A percentile compares a stretch with the other conserved stretches of the same genome.
Evolutionary conservation across 305 asterid genomes (phyloP).

Genomic region (Fraxinus platypoda): DNA sequence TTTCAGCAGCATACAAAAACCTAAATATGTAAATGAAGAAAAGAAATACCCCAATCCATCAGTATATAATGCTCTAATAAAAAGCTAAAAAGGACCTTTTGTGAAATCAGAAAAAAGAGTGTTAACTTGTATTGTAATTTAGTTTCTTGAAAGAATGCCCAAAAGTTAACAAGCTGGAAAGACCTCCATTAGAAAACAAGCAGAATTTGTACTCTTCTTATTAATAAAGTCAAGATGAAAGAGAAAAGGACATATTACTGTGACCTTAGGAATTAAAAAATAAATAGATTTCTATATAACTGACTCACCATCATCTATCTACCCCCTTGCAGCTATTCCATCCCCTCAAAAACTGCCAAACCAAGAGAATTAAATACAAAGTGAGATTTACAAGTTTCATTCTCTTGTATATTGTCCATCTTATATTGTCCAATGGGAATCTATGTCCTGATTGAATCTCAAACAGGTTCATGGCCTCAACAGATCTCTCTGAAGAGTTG

Average conservation of each 20-base stretch:
- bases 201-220: slow-evolving; percentile 30
- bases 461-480: slow-evolving; percentile 27
- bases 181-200: slow-evolving; percentile 27
- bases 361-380: slow-evolving; percentile 63
- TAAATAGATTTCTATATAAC: slow-evolving; percentile 28
- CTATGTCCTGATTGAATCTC: slow-evolving; percentile 23
- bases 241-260: background rate
- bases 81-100: slow-evolving; percentile 72
- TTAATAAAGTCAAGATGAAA: slow-evolving; percentile 39
- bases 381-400: slow-evolving; percentile 57
- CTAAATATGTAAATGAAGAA: background rate
- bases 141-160: slow-evolving; percentile 34
- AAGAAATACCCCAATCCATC: slow-evolving; percentile 11
- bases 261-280: background rate
- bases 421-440: slow-evolving; percentile 46
- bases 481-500: slow-evolving; percentile 24
- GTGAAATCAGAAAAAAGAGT: slow-evolving; percentile 53
- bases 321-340: slow-evolving; percentile 29
- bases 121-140: slow-evolving; percentile 51
- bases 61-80: slow-evolving; percentile 38
- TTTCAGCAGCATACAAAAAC: slow-evolving; percentile 7
- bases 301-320: slow-evolving; percentile 65
- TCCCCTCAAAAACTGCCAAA: slow-evolving; percentile 69
- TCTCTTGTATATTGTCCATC: slow-evolving; percentile 20
- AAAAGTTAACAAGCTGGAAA: slow-evolving; percentile 25